Evolutionary conservation across 2,329 filamentous ascomycete genomes (phyloP).

Genomic region (Aphanoascus verrucosus): DNA sequence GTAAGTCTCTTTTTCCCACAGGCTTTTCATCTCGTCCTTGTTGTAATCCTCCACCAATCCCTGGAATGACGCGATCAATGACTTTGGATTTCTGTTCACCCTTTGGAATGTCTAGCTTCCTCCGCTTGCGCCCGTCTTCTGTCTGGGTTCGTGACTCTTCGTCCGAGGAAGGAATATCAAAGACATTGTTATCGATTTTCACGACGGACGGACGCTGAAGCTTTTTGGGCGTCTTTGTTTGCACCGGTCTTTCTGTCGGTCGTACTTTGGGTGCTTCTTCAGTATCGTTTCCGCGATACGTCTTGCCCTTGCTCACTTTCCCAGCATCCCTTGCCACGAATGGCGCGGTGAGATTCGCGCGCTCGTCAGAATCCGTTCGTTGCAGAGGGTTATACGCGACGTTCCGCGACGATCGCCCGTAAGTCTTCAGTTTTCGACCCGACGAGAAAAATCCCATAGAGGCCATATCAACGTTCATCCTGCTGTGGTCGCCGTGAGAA

Average conservation of each 20-base stretch:
- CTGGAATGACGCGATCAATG: background rate
- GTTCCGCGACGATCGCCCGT: slow-evolving; percentile 14
- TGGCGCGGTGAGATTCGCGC: background rate
- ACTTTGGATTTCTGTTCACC: background rate
- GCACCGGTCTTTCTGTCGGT: background rate
- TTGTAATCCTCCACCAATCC: background rate
- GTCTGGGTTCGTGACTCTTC: slow-evolving; percentile 18
- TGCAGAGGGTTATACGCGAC: background rate
- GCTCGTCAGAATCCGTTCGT: background rate
- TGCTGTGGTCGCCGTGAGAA: background rate
- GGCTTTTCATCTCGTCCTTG: background rate
- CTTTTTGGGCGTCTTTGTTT: background rate
- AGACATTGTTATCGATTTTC: slow-evolving; percentile 16
- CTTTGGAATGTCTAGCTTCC: slow-evolving; percentile 14
- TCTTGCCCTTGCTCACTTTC: background rate
- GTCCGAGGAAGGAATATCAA: slow-evolving; percentile 23
- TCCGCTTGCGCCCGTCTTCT: slow-evolving; percentile 13
- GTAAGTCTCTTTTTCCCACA: background rate
- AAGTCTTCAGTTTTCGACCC: slow-evolving; percentile 15
- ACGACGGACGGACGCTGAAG: background rate
- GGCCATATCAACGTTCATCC: slow-evolving; percentile 1
- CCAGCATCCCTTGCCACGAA: background rate
- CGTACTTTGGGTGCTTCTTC: background rate
- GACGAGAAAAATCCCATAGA: slow-evolving; percentile 10
- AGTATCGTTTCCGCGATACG: background rate